Evolutionary conservation across 495 filamentous ascomycete genomes (phyloP), one percentile per base, ranked within the genome.

Genomic region (Terfezia claveryi): DNA sequence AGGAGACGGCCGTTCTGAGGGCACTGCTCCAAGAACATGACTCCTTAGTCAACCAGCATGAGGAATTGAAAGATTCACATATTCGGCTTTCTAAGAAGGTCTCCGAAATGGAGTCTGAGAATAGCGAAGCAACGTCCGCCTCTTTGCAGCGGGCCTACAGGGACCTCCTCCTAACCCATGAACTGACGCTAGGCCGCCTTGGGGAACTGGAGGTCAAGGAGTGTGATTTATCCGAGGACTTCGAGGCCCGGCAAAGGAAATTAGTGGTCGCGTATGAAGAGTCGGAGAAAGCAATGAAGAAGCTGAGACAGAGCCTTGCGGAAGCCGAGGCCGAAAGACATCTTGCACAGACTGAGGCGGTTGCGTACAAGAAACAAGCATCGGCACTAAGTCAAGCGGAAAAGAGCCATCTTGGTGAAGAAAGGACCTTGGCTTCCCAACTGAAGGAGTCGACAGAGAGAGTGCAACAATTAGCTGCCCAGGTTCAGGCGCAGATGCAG

Each of bases 21-120:
- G 75, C 68, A 23, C 73, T 98, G 23, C 76, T 98, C 16, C 73
- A 84, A 62, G 88, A 94, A 67, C 85, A 88, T 60, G 89, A 94
- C 65, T 87, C 88, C 53, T 68, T 81, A 20, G 74, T 83, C 27
- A 79, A 76, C 0, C 71, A 75, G 37, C 68, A 68, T 23, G 58
- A 56, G 11, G 63, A 66, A 32, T 69, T 38, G 65, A 66, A 10
- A 38, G 59, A 58, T 57, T 64, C 49, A 64, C 69, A 56, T 61
- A 64, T 16, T 67, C 57, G 67, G 36, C 53, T 70, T n/a, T 65
- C 66, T 1, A 68, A 63, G 52, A 58, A 69, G 38, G 55, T 69
- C 23, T 66, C 61, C 10, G 60, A 57, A 54, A 38, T 66, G 37
- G 65, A 65, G 54, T 58, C 66, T 44, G 56, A 66, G n/a, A 32